A percentile compares a stretch with the other conserved stretches of the same genome.
These are phyloP conservation scores for Meyerozyma guilliermondii DNA, from an alignment of 1,139 yeast species.

Conservation along the genomic window DNA sequence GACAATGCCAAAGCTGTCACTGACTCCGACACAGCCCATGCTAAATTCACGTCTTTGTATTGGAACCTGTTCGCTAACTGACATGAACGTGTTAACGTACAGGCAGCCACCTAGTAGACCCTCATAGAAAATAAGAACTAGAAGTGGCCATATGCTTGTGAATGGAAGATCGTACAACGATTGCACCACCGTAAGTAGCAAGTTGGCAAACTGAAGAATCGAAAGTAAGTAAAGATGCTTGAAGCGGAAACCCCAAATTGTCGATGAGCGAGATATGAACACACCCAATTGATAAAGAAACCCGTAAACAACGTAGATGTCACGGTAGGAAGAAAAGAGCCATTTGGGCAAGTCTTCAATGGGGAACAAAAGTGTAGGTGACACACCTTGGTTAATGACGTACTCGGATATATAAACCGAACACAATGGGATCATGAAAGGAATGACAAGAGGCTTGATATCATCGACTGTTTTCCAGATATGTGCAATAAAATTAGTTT, in stretches of 20 bases:
- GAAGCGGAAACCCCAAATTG: slow-evolving; percentile 56
- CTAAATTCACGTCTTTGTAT: slow-evolving; percentile 69
- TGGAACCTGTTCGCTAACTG: slow-evolving; percentile 62
- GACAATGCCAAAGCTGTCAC: slow-evolving; percentile 86
- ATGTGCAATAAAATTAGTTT: slow-evolving; percentile 16
- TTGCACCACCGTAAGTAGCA: slow-evolving; percentile 56
- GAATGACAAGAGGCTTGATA: slow-evolving; percentile 50
- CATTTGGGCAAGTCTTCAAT: slow-evolving; percentile 56
- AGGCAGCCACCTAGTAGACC: slow-evolving; percentile 87
- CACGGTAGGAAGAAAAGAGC: slow-evolving; percentile 64
- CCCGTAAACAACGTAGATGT: slow-evolving; percentile 91
- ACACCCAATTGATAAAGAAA: slow-evolving; percentile 90
- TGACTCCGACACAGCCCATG: slow-evolving; percentile 89
- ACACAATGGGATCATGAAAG: slow-evolving; percentile 79
- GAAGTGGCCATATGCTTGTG: slow-evolving; percentile 48
- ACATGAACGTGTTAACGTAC: slow-evolving; percentile 81
- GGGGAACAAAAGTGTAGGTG: slow-evolving; percentile 83
- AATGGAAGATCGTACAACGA: slow-evolving; percentile 61
- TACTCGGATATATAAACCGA: slow-evolving; percentile 86
- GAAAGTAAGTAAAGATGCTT: slow-evolving; percentile 58
- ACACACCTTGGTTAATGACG: slow-evolving; percentile 82
- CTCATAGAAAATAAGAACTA: slow-evolving; percentile 71
- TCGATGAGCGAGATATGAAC: slow-evolving; percentile 81
- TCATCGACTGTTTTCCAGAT: slow-evolving; percentile 32
- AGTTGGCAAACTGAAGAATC: slow-evolving; percentile 61